These are phyloP conservation scores for Pseudogymnoascus sp. DNA, from an alignment of 2,329 filamentous ascomycete genomes.

Conservation along the genomic window DNA sequence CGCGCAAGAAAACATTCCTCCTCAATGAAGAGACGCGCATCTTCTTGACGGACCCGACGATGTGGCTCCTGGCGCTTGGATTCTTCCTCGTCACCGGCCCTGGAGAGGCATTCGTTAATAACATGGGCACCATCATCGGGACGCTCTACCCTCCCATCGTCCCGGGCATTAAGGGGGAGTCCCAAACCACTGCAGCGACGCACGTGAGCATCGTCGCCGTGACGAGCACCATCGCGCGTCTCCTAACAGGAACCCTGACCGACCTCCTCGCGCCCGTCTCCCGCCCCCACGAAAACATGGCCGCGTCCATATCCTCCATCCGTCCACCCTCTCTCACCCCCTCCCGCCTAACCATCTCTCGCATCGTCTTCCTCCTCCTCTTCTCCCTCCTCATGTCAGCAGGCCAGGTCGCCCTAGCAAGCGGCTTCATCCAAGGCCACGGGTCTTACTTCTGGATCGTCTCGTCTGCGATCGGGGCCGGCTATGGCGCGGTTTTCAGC, in stretches of 20 bases:
- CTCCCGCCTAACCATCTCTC: conserved; percentile 56
- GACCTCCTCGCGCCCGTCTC: conserved; percentile 73
- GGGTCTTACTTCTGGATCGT: conserved; percentile 78
- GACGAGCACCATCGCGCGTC: conserved; percentile 80
- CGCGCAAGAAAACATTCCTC: conserved; percentile 78
- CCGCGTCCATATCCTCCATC: conserved; percentile 28
- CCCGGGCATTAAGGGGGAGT: conserved; percentile 10
- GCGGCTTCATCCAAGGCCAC: conserved; percentile 66
- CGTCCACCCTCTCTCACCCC: conserved; percentile 16
- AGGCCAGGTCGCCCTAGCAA: conserved; percentile 71
- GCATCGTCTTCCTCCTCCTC: conserved; percentile 69
- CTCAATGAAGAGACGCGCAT: conserved; percentile 83
- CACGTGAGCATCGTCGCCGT: conserved; percentile 90
- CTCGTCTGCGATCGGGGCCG: conserved; percentile 75
- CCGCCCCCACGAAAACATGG: conserved; percentile 47
- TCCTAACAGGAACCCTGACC: conserved; percentile 82
- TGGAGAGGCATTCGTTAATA: conserved; percentile 97
- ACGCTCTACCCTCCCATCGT: conserved; percentile 66
- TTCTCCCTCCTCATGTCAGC: conserved; percentile 67
- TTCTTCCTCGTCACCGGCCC: conserved; percentile 92
- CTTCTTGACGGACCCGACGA: conserved; percentile 81
- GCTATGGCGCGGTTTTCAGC: conserved; percentile 87
- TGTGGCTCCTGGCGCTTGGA: conserved; percentile 88
- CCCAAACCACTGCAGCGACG: conserved; percentile 54
- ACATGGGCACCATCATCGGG: conserved; percentile 86